phyloP scores from a whole-genome alignment of 1,284 basidiomycete species.

The Porodaedalea pini region DNA sequence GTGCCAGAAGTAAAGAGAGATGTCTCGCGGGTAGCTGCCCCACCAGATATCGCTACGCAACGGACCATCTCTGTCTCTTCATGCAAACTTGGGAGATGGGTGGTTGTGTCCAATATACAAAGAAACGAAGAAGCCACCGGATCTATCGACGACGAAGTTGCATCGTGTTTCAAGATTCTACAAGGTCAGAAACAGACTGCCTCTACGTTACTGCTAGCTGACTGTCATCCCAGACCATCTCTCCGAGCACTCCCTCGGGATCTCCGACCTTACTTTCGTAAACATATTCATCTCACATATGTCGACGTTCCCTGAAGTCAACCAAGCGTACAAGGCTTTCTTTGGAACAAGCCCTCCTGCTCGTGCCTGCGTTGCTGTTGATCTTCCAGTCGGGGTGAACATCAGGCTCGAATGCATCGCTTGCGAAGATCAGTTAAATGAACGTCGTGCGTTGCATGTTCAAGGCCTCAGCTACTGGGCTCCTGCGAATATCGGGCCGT shows the following conservation, averaged over 20 bases:
- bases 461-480: slow-evolving; percentile 98
- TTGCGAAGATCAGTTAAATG: slow-evolving; percentile 40
- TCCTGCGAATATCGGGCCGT: slow-evolving; percentile 98
- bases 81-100: slow-evolving; percentile 38
- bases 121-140: slow-evolving; percentile 25
- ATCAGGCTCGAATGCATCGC: slow-evolving; percentile 79
- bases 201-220: slow-evolving; percentile 50
- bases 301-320: slow-evolving; percentile 69
- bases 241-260: background rate
- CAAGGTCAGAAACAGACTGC: slow-evolving; percentile 40
- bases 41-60: slow-evolving; percentile 22
- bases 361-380: slow-evolving; percentile 85
- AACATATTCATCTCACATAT: slow-evolving; percentile 85
- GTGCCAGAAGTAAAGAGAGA: background rate
- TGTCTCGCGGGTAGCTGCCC: background rate
- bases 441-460: slow-evolving; percentile 83
- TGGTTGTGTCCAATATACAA: slow-evolving; percentile 56
- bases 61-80: background rate
- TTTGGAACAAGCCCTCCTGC: slow-evolving; percentile 93
- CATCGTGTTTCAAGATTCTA: slow-evolving; percentile 54
- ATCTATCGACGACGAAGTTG: slow-evolving; percentile 60
- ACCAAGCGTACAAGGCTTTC: slow-evolving; percentile 73
- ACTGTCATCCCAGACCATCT: slow-evolving; percentile 36
- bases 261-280: slow-evolving; percentile 50
- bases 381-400: slow-evolving; percentile 54